Evolutionary conservation across 1,139 yeast species (phyloP).

Genomic region (Hyphopichia buzzinii): DNA sequence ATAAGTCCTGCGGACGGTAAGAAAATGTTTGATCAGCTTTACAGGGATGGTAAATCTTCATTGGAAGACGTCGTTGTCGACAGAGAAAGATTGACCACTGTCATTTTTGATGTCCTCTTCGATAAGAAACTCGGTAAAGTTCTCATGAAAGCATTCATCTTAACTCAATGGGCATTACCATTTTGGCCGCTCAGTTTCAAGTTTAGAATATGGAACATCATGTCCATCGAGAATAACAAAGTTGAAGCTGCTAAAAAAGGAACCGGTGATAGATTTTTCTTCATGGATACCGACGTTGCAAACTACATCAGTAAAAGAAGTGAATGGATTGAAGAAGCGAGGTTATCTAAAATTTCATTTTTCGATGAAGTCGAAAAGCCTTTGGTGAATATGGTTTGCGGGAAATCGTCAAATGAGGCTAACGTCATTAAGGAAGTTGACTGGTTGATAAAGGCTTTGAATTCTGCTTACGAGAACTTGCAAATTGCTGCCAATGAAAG

Average conservation of each 20-base stretch:
- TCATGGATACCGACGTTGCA: conserved; percentile 28
- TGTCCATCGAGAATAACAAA: conserved; percentile 18
- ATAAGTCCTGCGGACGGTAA: conserved; percentile 66
- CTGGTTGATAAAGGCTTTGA: conserved; percentile 56
- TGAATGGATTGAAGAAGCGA: conserved; percentile 44
- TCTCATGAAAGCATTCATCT: conserved; percentile 37
- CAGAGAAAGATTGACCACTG: conserved; percentile 20
- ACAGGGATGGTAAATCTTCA: conserved; percentile 16
- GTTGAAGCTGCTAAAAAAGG: conserved; percentile 11
- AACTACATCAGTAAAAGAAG: conserved; percentile 36
- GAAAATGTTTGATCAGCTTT: conserved; percentile 44
- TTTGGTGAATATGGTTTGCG: conserved; percentile 56
- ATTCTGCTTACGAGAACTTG: conserved; percentile 38
- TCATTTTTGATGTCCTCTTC: conserved; percentile 30
- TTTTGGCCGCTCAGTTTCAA: conserved; percentile 34
- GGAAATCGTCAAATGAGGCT: conserved; percentile 44
- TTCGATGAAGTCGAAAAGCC: conserved; percentile 52
- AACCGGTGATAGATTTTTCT: conserved; percentile 30
- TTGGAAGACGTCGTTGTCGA: conserved; percentile 33
- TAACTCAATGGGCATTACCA: conserved; percentile 42
- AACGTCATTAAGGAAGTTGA: conserved; percentile 50
- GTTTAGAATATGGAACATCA: conserved; percentile 31
- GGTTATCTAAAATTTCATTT: conserved; percentile 44
- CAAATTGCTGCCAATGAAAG: conserved; percentile 56
- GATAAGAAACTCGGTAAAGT: conserved; percentile 39